Base-by-base conservation (phyloP, 768 basidiomycete species). In the Lentinula raphanica region DNA sequence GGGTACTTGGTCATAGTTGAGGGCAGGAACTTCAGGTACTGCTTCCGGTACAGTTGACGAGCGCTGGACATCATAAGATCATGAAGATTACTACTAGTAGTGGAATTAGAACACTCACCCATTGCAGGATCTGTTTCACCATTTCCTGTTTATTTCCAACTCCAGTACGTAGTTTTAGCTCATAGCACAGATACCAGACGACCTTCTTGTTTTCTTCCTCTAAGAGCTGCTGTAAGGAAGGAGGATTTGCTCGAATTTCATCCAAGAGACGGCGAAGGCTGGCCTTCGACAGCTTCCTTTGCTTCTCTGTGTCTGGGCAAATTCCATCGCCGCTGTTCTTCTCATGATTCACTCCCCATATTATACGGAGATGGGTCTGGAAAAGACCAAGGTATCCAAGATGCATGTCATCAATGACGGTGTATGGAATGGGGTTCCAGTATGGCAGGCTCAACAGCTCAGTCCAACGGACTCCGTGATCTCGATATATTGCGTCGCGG, bases 381-480 rank as follows among this genome's bases (percentile, higher is more conserved):
- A 73, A 51, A 2, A 68, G 35, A 12, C 66, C 65, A 17, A 76
- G 1, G 67, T 56, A 40, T 78, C 74, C n/a, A 74, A 62, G 0
- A n/a, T n/a, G n/a, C n/a, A n/a, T n/a, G n/a, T n/a, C n/a, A n/a
- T n/a, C n/a, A n/a, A n/a, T n/a, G n/a, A 71, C 65, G 0, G 66
- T 44, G 35, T 65, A 70, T 1, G 21, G 44, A 4, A 65, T 66
- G 6, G 67, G 67, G 38, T 74, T 62, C 67, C 70, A 76, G 60
- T 76, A 76, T 0, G 71, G 69, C 5, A 78, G 65, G 3, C 60
- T 45, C 17, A 71, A 61, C 0, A 75, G 55, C 12, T 67, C 62
- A 0, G 69, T 67, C 64, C 66, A 77, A 0, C 68, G 51, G 1
- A 74, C 48, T 0, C 72, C 70, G 31, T 58, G 61, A 27, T 46